These are phyloP conservation scores for Exophiala bonariae DNA, from an alignment of 2,329 filamentous ascomycete species.

Conservation along the genomic window DNA sequence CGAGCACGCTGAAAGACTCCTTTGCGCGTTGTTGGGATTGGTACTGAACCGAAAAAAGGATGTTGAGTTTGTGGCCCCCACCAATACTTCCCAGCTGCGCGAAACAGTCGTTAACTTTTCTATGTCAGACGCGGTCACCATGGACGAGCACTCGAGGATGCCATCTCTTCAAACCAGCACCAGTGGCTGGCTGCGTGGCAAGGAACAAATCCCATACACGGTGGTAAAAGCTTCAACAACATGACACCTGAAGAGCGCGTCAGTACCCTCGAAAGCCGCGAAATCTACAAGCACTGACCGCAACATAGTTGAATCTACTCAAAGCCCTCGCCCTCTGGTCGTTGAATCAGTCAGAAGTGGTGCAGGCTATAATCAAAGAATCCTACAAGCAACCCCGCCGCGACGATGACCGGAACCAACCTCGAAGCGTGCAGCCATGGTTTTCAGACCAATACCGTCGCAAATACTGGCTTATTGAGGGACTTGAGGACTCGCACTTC, in stretches of 20 bases:
- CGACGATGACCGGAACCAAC: conserved; percentile 76
- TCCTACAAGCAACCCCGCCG: conserved; percentile 86
- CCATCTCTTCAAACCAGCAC: conserved; percentile 75
- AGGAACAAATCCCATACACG: conserved; percentile 77
- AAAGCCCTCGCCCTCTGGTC: conserved; percentile 85
- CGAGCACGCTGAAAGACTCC: conserved; percentile 79
- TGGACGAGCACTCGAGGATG: conserved; percentile 89
- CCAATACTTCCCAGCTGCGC: neutral
- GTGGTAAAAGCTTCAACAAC: conserved; percentile 74
- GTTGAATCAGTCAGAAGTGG: conserved; percentile 79
- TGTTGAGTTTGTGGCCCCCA: conserved; percentile 73
- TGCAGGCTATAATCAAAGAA: conserved; percentile 79
- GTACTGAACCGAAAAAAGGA: conserved; percentile 97
- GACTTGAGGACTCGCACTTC: conserved; percentile 90
- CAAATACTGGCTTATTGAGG: conserved; percentile 91
- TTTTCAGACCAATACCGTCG: conserved; percentile 86
- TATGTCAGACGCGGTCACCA: conserved; percentile 79
- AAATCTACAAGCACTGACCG: conserved; percentile 6
- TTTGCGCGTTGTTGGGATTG: conserved; percentile 85
- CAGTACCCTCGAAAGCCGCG: conserved; percentile 33
- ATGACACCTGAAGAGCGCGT: conserved; percentile 83
- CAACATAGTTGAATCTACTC: conserved; percentile 72
- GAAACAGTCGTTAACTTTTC: conserved; percentile 32
- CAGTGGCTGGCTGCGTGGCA: conserved; percentile 90
- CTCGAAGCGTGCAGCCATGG: conserved; percentile 87